Conservation (phyloP, 176 grass and related monocot genomes). For the Triticum monococcum region DNA sequence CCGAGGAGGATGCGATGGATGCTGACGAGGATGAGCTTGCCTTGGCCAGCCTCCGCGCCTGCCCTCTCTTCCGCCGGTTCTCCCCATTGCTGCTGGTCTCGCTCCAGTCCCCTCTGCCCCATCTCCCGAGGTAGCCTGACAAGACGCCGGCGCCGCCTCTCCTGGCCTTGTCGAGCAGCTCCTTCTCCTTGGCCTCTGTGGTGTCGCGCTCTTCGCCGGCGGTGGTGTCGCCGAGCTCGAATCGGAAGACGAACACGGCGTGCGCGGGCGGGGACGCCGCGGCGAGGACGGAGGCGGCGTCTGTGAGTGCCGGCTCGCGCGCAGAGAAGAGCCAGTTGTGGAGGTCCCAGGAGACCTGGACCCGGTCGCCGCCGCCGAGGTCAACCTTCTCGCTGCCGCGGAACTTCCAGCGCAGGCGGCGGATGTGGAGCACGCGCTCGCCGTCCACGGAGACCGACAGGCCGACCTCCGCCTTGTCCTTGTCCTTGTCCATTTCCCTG, state of each 20-base stretch:
- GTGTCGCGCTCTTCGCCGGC: constrained; percentile 17
- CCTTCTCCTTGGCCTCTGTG: constrained; percentile 28
- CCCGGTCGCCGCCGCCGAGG: constrained; percentile 50
- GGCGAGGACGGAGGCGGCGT: constrained; percentile 8
- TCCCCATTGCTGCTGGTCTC: constrained; percentile 73
- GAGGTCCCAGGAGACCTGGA: constrained; percentile 88
- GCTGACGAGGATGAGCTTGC: constrained; percentile 54
- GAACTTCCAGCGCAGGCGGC: constrained; percentile 89
- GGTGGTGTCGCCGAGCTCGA: constrained; percentile 38
- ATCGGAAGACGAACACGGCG: constrained; percentile 87
- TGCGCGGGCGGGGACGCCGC: constrained; percentile 29
- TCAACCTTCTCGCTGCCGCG: constrained; percentile 81
- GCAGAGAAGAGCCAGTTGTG: constrained; percentile 85
- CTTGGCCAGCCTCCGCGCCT: constrained; percentile 39
- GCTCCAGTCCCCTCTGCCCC: constrained; percentile 64
- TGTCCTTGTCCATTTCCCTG: constrained; percentile 4
- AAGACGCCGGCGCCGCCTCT: constrained; percentile 18
- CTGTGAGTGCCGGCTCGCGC: constrained; percentile 21
- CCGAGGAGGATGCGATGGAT: constrained; percentile 52
- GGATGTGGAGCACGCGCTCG: constrained; percentile 63
- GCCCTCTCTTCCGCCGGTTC: constrained; percentile 42
- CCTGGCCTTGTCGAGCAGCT: constrained; percentile 30
- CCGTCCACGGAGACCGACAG: constrained; percentile 73
- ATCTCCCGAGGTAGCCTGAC: constrained; percentile 36
- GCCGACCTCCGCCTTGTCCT: constrained; percentile 49